Conservation (phyloP, 768 basidiomycete species). For the Melanogaster broomeanus region DNA sequence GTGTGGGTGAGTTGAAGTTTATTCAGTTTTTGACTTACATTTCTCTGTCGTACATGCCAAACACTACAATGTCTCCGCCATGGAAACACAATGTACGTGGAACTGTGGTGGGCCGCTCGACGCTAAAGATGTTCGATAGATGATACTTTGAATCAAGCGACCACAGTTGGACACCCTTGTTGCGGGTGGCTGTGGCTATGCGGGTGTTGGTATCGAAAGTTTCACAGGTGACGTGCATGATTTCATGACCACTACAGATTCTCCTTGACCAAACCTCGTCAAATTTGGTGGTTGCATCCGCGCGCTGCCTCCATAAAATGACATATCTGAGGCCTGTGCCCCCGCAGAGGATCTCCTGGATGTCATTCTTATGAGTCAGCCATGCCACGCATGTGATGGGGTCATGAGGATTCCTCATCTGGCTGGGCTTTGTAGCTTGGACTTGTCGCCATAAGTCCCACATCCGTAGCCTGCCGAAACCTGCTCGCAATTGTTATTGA, state of each 20-base stretch:
- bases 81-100: not conserved
- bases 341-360: not conserved
- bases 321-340: constrained; percentile 9
- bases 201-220: not conserved
- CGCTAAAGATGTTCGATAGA: not conserved
- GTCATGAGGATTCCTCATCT: constrained; percentile 1
- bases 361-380: not conserved
- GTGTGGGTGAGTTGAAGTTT: no score
- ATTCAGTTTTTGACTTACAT: no score
- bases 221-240: constrained; percentile 7
- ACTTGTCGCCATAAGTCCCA: constrained; percentile 3
- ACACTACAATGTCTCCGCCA: not conserved
- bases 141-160: not conserved
- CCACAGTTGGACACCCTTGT: not conserved
- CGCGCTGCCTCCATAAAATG: constrained; percentile 1
- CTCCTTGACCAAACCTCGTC: not conserved
- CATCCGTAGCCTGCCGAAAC: constrained; percentile 2
- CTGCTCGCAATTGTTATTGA: no score
- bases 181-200: not conserved
- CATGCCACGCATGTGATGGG: constrained; percentile 7
- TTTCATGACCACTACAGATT: constrained; percentile 4
- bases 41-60: constrained; percentile 4
- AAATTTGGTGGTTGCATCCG: not conserved
- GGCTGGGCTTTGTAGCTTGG: not conserved
- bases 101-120: not conserved